Percentiles rank a stretch among this genome's conserved stretches.
Conservation (phyloP, 208 protist species). For the Novymonas esmeraldas region DNA sequence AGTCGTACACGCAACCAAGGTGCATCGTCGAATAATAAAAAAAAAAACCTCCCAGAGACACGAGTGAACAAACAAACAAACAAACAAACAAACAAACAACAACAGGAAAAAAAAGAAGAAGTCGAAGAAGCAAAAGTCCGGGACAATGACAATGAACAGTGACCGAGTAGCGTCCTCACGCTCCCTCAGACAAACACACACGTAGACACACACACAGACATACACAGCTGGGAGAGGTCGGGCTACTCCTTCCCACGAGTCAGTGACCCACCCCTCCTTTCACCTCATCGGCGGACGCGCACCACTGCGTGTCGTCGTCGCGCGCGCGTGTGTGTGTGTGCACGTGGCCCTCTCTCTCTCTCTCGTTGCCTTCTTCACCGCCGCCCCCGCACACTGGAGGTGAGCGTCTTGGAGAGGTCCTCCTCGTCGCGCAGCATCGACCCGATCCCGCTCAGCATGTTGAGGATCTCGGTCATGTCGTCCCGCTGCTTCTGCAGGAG, state of each 20-base stretch:
- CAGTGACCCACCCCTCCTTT: no score
- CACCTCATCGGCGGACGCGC: no score
- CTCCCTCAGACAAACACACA: not conserved
- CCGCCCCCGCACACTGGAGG: constrained; percentile 21
- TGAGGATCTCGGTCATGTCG: constrained; percentile 80
- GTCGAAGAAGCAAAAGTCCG: not conserved
- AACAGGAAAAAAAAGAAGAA: not conserved
- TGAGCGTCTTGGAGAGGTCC: constrained; percentile 86
- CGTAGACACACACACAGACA: not conserved
- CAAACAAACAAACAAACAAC: not conserved
- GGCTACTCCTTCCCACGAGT: no score
- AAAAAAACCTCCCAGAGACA: not conserved
- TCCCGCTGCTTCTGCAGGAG: constrained; percentile 74
- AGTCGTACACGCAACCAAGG: no score
- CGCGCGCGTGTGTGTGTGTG: no score
- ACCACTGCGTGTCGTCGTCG: no score
- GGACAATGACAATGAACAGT: no score
- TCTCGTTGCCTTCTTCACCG: not conserved
- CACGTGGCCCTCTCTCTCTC: not conserved
- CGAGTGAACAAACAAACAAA: not conserved
- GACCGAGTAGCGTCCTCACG: no score
- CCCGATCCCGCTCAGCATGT: constrained; percentile 72
- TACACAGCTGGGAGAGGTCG: no score
- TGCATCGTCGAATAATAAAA: not conserved
- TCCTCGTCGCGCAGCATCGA: constrained; percentile 89